Percentiles rank a stretch among this genome's conserved stretches.
phyloP scores from a whole-genome alignment of 495 filamentous ascomycete species.

The Poronia punctata region DNA sequence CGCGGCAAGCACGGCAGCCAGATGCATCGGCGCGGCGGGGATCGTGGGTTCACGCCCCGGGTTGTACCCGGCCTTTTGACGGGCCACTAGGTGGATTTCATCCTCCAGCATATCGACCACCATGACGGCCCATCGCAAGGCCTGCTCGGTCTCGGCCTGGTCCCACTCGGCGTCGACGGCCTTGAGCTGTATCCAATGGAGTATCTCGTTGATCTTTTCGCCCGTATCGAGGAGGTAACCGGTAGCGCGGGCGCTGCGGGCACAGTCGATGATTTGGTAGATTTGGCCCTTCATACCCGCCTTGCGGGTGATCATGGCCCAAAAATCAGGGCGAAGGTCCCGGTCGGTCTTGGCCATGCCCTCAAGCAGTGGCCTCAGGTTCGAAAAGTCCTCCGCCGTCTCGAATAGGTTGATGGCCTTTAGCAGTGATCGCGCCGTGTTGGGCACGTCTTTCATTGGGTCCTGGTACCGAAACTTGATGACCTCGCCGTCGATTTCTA shows the following conservation, averaged over 20 bases:
- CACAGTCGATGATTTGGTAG: constrained; percentile 46
- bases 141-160: constrained; percentile 22
- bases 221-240: constrained; percentile 40
- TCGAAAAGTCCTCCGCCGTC: constrained; percentile 50
- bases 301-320: constrained; percentile 36
- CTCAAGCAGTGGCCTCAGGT: constrained; percentile 50
- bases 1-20: constrained; percentile 28
- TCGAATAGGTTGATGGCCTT: constrained; percentile 45
- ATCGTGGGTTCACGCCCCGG: constrained; percentile 31
- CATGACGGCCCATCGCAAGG: constrained; percentile 40
- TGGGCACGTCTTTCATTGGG: constrained; percentile 23
- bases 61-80: not conserved
- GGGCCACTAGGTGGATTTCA: constrained; percentile 26
- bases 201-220: constrained; percentile 37
- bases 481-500: constrained; percentile 53
- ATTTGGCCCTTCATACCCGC: constrained; percentile 34
- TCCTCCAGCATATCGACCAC: constrained; percentile 47
- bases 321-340: constrained; percentile 20
- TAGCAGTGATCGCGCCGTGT: constrained; percentile 27
- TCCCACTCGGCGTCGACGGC: constrained; percentile 40
- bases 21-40: constrained; percentile 29
- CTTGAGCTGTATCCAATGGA: constrained; percentile 43
- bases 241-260: constrained; percentile 40
- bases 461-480: constrained; percentile 48
- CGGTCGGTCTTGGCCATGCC: constrained; percentile 45